Base-by-base conservation (phyloP, 148 eudicot species). In the Rhododendron vialii region DNA sequence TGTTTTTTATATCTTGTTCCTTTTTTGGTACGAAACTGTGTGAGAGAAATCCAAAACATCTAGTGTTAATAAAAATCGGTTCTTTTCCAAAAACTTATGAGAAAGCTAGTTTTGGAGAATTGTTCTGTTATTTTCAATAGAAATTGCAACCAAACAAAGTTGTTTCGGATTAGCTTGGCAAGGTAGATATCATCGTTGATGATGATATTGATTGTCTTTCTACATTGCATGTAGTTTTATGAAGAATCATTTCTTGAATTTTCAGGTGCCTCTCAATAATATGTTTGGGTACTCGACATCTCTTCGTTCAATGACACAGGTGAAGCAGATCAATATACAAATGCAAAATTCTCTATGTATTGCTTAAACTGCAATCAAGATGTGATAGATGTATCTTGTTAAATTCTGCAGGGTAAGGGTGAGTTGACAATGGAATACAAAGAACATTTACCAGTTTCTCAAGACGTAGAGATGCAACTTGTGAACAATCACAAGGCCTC, bases 371-470 rank as follows among this genome's bases (percentile, higher is more conserved):
- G 41, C 81, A 74, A 13, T 35, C 30, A 26, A 17, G 74, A 22
- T 83, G 85, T 10, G 26, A 61, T 30, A 33, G 28, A 45, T 78
- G 30, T 74, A 12, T n/a, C 17, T 65, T 65, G 30, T 85, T 82
- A 80, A 41, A 84, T 69, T 45, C n/a, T 51, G 78, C 93, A 97
- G 99, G 99, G 99, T 30, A 35, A 35, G 36, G 36, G 98, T 30
- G 99, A 97, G 89, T 97, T 95, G 87, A 92, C 98, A 17, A 97
- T 97, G 99, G 99, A 97, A 86, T 97, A 97, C 90, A 92, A 92
- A 81, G 98, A 97, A 81, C 99, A 97, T 88, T 88, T 90, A 35
- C 90, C 95, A 28, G 99, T 97, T 90, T 92, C 98, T 24, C 87
- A 89, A 79, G 98, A 97, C 35, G 98, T 95, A 88, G 98, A 96